A percentile compares a stretch with the other conserved stretches of the same genome.
Conservation (phyloP, 495 filamentous ascomycete genomes). For the Neurospora sp. region DNA sequence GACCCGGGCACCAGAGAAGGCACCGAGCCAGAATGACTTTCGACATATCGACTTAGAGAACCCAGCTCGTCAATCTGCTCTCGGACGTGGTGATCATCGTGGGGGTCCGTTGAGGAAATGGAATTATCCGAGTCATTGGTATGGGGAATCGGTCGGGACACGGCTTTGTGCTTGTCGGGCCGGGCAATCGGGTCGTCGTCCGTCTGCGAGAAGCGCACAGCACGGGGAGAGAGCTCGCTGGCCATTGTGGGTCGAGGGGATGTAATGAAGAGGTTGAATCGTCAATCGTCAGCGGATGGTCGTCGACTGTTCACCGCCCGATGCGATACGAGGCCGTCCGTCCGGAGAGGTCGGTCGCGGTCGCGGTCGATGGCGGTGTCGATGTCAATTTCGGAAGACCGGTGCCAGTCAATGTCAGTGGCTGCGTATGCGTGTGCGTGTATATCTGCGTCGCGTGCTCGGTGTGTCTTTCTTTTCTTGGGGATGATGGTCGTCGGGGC, state of each 20-base stretch:
- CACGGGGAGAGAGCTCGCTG: constrained; percentile 38
- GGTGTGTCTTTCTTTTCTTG: background rate
- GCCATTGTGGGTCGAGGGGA: constrained; percentile 12
- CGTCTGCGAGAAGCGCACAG: constrained; percentile 40
- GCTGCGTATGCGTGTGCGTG: background rate
- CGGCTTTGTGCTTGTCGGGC: constrained; percentile 27
- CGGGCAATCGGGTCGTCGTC: constrained; percentile 21
- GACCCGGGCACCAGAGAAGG: constrained; percentile 25
- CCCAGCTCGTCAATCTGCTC: constrained; percentile 39
- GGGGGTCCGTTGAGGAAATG: constrained; percentile 51
- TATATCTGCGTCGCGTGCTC: background rate
- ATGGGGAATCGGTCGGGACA: constrained; percentile 32
- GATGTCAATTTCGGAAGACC: background rate
- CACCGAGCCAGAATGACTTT: constrained; percentile 25
- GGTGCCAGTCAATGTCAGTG: background rate
- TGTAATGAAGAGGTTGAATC: background rate
- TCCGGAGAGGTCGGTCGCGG: background rate
- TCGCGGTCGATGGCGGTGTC: background rate
- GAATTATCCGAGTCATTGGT: constrained; percentile 55
- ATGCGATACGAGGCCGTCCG: background rate
- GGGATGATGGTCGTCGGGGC: background rate
- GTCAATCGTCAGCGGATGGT: background rate
- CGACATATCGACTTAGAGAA: constrained; percentile 29
- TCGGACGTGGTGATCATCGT: constrained; percentile 34
- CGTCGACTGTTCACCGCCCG: background rate